These are phyloP conservation scores for Pleurotus djamor DNA, from an alignment of 768 basidiomycete genomes.

Conservation along the genomic window DNA sequence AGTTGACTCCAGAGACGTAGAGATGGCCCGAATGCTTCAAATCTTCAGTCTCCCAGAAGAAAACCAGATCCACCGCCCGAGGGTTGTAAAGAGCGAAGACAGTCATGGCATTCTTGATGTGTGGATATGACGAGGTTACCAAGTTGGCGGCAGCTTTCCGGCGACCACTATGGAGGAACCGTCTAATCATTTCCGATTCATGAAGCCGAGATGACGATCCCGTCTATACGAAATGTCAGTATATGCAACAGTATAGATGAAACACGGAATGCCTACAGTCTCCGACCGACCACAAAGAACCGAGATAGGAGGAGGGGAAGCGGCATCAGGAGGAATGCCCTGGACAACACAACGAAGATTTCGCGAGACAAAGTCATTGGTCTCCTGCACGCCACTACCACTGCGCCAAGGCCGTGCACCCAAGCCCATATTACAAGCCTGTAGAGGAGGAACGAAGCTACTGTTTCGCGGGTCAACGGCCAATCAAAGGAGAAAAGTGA, in stretches of 20 bases:
- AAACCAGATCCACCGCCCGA: conserved; percentile 61
- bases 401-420: conserved; percentile 36
- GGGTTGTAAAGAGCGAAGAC: conserved; percentile 87
- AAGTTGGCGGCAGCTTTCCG: conserved; percentile 36
- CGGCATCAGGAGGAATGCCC: conserved; percentile 35
- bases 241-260: neutral
- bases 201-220: conserved; percentile 8
- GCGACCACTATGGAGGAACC: conserved; percentile 52
- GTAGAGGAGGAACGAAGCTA: conserved; percentile 39
- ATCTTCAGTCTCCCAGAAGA: conserved; percentile 74
- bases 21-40: conserved; percentile 62
- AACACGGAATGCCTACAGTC: conserved; percentile 29
- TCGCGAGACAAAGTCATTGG: conserved; percentile 45
- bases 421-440: conserved; percentile 44
- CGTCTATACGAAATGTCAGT: neutral
- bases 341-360: conserved; percentile 51
- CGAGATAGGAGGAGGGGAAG: conserved; percentile 51
- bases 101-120: conserved; percentile 40
- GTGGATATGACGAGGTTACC: conserved; percentile 56
- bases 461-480: conserved; percentile 28
- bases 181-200: conserved; percentile 25
- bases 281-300: conserved; percentile 47
- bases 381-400: conserved; percentile 35
- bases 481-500: conserved; percentile 9
- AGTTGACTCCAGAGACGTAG: conserved; percentile 51